Evolutionary conservation across 306 rosid genomes (phyloP).

Genomic region (Adenanthera pavonina): DNA sequence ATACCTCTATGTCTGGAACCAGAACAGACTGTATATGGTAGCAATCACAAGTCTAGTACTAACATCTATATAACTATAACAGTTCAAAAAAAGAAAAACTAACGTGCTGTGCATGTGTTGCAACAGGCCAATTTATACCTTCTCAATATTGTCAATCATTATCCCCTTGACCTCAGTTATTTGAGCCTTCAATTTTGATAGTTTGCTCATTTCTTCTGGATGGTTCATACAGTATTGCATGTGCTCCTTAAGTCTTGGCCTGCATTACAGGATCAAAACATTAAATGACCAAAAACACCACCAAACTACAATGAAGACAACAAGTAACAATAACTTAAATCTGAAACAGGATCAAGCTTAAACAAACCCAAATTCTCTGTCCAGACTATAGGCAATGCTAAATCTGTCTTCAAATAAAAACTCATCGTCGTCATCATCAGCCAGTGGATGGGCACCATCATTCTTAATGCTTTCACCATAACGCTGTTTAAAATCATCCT

Average conservation of each 20-base stretch:
- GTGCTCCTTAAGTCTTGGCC: conserved; percentile 92
- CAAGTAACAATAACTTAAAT: conserved; percentile 13
- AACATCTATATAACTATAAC: not conserved
- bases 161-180: conserved; percentile 94
- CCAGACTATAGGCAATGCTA: conserved; percentile 91
- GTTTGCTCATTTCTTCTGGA: conserved; percentile 96
- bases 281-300: conserved; percentile 6
- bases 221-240: conserved; percentile 92
- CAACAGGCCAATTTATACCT: conserved; percentile 54
- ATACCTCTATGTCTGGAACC: not conserved
- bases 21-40: conserved; percentile 7
- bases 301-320: conserved; percentile 13
- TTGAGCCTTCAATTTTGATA: conserved; percentile 95
- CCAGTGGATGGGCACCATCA: conserved; percentile 73
- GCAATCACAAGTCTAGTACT: conserved; percentile 4
- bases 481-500: conserved; percentile 81
- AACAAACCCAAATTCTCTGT: conserved; percentile 93
- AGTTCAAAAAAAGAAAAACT: not conserved
- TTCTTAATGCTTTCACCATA: conserved; percentile 71
- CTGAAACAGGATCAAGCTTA: conserved; percentile 29
- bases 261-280: conserved; percentile 41
- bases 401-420: conserved; percentile 84
- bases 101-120: not conserved
- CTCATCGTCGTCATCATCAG: conserved; percentile 64
- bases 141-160: conserved; percentile 98